Evolutionary conservation across 495 filamentous ascomycete genomes (phyloP), one percentile per base, ranked within the genome.

Genomic region (Penicillium coprophilum): DNA sequence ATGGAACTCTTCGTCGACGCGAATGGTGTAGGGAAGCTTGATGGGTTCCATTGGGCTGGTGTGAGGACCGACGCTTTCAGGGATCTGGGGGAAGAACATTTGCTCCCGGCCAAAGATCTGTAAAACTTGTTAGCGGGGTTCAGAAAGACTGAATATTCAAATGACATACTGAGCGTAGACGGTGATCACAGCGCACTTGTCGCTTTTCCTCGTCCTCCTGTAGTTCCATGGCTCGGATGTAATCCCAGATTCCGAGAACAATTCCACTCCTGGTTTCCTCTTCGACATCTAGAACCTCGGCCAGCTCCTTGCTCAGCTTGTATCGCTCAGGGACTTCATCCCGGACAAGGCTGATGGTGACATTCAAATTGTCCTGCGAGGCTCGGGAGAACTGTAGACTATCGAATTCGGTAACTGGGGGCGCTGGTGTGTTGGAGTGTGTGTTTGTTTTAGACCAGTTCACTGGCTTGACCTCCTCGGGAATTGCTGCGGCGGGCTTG

Each of bases 121-220:
- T 7, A 34, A 9, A 34, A 44, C 10, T 43, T 31, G 41, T 53
- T 66, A 67, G 57, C 46, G 50, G 32, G 20, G 6, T 50, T 23
- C 12, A 41, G 28, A 20, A 47, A 41, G 19, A 13, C 10, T 9
- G 57, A 13, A 46, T 19, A 27, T 21, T 28, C 4, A 28, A 32
- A 20, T 46, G n/a, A 67, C 82, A 71, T 78, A 95, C 93, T 59
- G 80, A 82, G 75, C 80, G 82, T 54, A 98, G 66, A 17, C 85
- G 81, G 17, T 89, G 85, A 70, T 99, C 94, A 64, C 95, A 97
- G 55, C 87, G 85, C 56, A 99, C 91, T 45, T 85, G 85, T 53
- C 94, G 82, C 77, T 91, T 91, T 66, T 99, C 94, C 21, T 96
- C 92, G 53, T 96, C 90, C 60, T 97, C 93, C 67, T 93, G 89